Base-by-base conservation (phyloP, 2,329 filamentous ascomycete species). In the Epichloe sibirici region DNA sequence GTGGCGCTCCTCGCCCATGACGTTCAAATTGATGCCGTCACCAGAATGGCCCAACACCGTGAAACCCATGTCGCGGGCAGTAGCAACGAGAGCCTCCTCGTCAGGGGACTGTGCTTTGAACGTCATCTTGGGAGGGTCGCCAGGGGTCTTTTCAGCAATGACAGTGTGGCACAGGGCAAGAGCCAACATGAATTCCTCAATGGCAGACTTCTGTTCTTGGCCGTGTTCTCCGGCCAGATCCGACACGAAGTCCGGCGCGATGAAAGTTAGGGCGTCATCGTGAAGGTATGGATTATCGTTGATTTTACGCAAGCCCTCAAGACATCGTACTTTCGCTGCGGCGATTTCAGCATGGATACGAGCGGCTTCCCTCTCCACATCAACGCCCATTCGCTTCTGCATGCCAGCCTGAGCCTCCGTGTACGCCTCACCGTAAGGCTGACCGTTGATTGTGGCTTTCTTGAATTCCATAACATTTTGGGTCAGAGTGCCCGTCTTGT, bases 401-500 rank as follows among this genome's bases (percentile, higher is more conserved):
- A 98, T 93, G 53, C 93, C 93, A 49, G 91, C 88, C 68, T 95
- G 88, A 0, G 93, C 93, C 69, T 98, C 93, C 0, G 94, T 98
- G 63, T 96, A 98, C 0, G 93, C 93, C 71, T 98, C 93, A 56
- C 94, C 93, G 60, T 98, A 98, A 0, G 90, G 83, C 55, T 93
- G 81, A n/a, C 91, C 91, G 62, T 97, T 97, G 69, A 98, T 85
- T 0, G 90, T 95, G 52, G 86, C 90, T 69, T 98, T 98, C 69
- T 97, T 98, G 79, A 97, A 98, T 67, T 98, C 94, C 93, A 98
- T 97, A 75, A 90, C 85, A 64, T 97, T 97, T 71, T 93, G 94
- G 5, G 91, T 97, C 59, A 97, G 73, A 1, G 91, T 97, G 28
- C 91, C 91, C 0, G 91, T 97, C 74, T 97, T 97, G 74, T 97